Percentiles rank a stretch among this genome's conserved stretches.
Evolutionary conservation across 2,329 filamentous ascomycete species (phyloP).

Genomic region (Fusarium heterosporum): DNA sequence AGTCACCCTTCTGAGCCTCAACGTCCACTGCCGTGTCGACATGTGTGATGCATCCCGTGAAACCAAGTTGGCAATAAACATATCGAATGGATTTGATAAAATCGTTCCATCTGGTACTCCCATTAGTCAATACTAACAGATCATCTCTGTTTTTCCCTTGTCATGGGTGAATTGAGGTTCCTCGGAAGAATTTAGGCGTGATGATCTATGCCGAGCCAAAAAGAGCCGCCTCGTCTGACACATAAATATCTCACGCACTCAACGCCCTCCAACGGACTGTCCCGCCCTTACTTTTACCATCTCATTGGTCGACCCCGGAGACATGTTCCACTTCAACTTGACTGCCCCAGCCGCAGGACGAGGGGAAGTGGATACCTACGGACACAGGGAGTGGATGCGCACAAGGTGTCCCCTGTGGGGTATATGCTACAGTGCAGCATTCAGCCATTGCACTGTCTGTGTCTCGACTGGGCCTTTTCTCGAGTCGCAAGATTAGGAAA

Average conservation of each 20-base stretch:
- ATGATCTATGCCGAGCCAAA: constrained; percentile 28
- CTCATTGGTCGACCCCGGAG: constrained; percentile 31
- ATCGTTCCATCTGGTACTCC: neutral
- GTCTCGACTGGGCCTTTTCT: constrained; percentile 1
- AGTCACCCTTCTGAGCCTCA: constrained; percentile 40
- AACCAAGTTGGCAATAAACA: constrained; percentile 26
- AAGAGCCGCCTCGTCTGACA: constrained; percentile 39
- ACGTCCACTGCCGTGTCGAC: constrained; percentile 40
- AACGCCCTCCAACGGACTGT: constrained; percentile 31
- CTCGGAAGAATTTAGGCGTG: constrained; percentile 15
- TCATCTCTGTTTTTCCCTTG: too few relatives aligned
- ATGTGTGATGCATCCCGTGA: constrained; percentile 34
- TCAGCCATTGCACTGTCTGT: constrained; percentile 14
- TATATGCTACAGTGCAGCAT: constrained; percentile 15
- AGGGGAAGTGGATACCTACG: constrained; percentile 46
- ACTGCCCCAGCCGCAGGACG: constrained; percentile 43
- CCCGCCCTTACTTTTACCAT: constrained; percentile 10
- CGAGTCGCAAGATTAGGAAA: constrained; percentile 21
- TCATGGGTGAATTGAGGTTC: neutral
- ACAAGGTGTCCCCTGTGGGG: constrained; percentile 29
- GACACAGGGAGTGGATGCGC: constrained; percentile 5
- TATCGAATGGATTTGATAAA: neutral
- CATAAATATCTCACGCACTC: constrained; percentile 38
- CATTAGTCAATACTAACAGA: too few relatives aligned
- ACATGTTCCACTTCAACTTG: constrained; percentile 14